phyloP scores from a whole-genome alignment of 306 rosid species.

The Cucumis cinereus region DNA sequence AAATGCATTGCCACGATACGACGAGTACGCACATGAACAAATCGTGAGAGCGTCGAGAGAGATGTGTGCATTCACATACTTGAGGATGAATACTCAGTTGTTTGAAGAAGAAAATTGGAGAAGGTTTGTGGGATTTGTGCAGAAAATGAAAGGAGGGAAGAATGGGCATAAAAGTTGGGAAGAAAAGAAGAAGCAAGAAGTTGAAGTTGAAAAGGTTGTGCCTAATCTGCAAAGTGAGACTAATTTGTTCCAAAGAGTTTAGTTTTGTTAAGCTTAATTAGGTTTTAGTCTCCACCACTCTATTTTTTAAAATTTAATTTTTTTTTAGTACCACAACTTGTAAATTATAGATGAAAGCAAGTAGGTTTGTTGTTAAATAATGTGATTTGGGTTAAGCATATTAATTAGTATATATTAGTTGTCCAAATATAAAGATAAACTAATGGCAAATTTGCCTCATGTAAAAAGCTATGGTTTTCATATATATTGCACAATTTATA shows the following conservation, averaged over 20 bases:
- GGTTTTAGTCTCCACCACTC: not conserved
- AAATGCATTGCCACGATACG: slow-evolving; percentile 72
- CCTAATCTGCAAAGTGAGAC: slow-evolving; percentile 32
- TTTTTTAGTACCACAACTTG: too few relatives aligned
- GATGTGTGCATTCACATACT: slow-evolving; percentile 86
- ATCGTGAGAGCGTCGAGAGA: slow-evolving; percentile 45
- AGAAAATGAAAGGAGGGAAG: slow-evolving; percentile 80
- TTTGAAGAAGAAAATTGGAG: slow-evolving; percentile 71
- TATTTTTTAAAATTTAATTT: not conserved
- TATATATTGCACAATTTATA: too few relatives aligned
- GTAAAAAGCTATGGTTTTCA: too few relatives aligned
- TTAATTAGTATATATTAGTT: too few relatives aligned
- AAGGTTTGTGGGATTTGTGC: slow-evolving; percentile 70
- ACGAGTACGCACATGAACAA: slow-evolving; percentile 52
- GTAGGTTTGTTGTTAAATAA: too few relatives aligned
- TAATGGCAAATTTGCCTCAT: too few relatives aligned
- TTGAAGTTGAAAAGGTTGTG: slow-evolving; percentile 67
- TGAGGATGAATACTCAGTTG: slow-evolving; percentile 76
- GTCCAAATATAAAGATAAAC: too few relatives aligned
- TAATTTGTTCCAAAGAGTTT: slow-evolving; percentile 50
- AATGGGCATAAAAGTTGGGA: slow-evolving; percentile 45
- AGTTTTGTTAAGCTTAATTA: not conserved
- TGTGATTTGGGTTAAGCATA: too few relatives aligned
- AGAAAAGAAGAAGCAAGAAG: slow-evolving; percentile 70
- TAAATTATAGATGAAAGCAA: too few relatives aligned